Percentiles rank a stretch among this genome's conserved stretches.
These are phyloP conservation scores for Hygrophorus pudorinus DNA, from an alignment of 768 basidiomycete genomes.

Conservation along the genomic window DNA sequence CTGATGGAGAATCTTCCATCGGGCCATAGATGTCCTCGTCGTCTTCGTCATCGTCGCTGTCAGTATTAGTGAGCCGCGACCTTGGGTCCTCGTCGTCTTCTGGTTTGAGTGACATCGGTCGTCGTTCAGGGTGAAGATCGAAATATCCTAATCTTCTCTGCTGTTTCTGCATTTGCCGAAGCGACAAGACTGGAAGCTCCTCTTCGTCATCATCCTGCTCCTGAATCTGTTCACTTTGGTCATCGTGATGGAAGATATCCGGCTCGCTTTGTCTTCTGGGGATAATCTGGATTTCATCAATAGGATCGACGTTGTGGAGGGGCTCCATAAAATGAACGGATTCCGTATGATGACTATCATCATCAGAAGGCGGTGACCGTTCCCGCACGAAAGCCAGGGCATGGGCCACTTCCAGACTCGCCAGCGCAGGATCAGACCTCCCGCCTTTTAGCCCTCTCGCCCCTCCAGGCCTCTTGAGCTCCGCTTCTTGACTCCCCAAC, in stretches of 20 bases:
- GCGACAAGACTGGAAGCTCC: constrained; percentile 9
- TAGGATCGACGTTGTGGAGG: constrained; percentile 34
- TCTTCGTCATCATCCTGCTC: constrained; percentile 12
- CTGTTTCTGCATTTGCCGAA: constrained; percentile 22
- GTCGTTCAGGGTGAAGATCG: constrained; percentile 68
- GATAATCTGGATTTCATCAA: constrained; percentile 40
- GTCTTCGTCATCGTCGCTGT: constrained; percentile 23
- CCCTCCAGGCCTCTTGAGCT: constrained; percentile 20
- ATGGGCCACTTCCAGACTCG: constrained; percentile 62
- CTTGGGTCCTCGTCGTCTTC: constrained; percentile 28
- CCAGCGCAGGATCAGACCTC: constrained; percentile 55
- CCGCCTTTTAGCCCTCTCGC: constrained; percentile 21
- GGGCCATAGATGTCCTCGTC: constrained; percentile 10
- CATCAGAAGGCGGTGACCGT: constrained; percentile 21
- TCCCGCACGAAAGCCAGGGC: constrained; percentile 52
- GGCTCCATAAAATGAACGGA: constrained; percentile 1
- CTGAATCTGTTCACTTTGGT: not conserved
- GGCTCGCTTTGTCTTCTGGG: constrained; percentile 20
- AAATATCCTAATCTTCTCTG: constrained; percentile 59
- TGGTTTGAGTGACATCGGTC: constrained; percentile 25
- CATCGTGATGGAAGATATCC: not conserved
- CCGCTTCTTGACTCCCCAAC: constrained; percentile 46
- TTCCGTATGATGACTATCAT: not conserved
- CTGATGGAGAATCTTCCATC: constrained; percentile 4
- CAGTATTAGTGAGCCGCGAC: constrained; percentile 16